Evolutionary conservation across 257 asterid species (phyloP).

Genomic region (Solanum lignicaule): DNA sequence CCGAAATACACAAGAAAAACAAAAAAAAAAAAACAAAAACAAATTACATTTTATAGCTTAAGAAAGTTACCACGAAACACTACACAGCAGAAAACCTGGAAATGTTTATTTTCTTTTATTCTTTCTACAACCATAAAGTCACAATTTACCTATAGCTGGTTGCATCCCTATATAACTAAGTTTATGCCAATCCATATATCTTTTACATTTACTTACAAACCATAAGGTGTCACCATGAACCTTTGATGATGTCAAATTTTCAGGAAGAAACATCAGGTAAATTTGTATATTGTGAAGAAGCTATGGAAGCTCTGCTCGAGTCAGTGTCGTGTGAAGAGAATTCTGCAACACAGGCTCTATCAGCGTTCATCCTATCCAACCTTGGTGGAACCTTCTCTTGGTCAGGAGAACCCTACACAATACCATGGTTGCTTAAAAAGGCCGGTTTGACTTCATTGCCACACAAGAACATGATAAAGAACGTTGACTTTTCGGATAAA

Average conservation of each 20-base stretch:
- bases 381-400: slow-evolving; percentile 87
- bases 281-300: slow-evolving; percentile 44
- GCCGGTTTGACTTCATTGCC: slow-evolving; percentile 51
- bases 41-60: background rate
- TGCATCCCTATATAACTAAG: background rate
- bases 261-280: slow-evolving; percentile 62
- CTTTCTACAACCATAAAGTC: background rate
- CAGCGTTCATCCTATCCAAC: slow-evolving; percentile 63
- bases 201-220: background rate
- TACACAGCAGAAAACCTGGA: background rate
- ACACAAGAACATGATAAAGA: slow-evolving; percentile 65
- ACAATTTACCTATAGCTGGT: background rate
- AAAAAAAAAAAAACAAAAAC: too few species aligned
- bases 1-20: background rate
- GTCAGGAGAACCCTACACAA: slow-evolving; percentile 79
- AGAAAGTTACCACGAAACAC: background rate
- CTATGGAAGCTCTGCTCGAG: slow-evolving; percentile 43
- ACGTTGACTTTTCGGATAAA: slow-evolving; percentile 55
- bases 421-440: slow-evolving; percentile 66
- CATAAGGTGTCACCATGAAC: background rate
- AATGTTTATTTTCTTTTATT: background rate
- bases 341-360: slow-evolving; percentile 31
- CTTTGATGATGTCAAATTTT: background rate
- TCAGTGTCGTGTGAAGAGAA: slow-evolving; percentile 44
- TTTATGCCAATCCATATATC: background rate